Evolutionary conservation across 2,329 filamentous ascomycete genomes (phyloP), one percentile per base, ranked within the genome.

Genomic region (Diaporthe citri): DNA sequence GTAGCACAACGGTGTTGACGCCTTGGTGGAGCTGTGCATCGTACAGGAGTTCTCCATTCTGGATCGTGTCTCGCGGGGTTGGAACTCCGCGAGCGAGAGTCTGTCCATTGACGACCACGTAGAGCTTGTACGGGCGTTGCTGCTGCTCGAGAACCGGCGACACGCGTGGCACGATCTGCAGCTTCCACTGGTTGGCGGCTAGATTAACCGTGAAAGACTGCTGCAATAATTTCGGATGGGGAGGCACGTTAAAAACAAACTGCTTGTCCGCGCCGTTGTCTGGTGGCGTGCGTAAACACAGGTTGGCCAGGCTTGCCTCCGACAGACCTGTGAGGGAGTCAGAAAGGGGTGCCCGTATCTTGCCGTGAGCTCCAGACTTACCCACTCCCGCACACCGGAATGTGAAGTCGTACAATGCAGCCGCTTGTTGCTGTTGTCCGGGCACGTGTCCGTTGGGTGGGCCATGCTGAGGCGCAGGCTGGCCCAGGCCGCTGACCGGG

Each of bases 1-100:
- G 93, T 10, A 97, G 88, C 79, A 95, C 93, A 69, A 98, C 89
- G 60, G 92, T 89, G 78, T 97, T 97, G 69, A 95, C 88, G 9
- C 95, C 95, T 2, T 90, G 89, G 36, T 90, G 88, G 39, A 98
- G 85, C 70, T 90, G 90, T 10, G 92, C 89, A 79, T 98, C 95
- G 79, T 95, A 98, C 0, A 93, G 85, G n/a, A 93, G 92, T 77
- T 91, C 91, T 75, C 88, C 87, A 62, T 84, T 87, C 78, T 88
- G 86, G 59, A 89, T 84, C 31, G 85, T 83, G 70, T 91, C 90
- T 31, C 90, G 88, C 4, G 89, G 87, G 34, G 89, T 86, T 76
- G 90, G 88, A 43, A 77, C 73, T 48, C 84, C 57, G 83, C 81
- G 87, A 57, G 85, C 86, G n/a, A 93, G 87, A 10, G 93, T 88